Conservation (phyloP, 306 rosid genomes). For the Gynostemma pentaphyllum region DNA sequence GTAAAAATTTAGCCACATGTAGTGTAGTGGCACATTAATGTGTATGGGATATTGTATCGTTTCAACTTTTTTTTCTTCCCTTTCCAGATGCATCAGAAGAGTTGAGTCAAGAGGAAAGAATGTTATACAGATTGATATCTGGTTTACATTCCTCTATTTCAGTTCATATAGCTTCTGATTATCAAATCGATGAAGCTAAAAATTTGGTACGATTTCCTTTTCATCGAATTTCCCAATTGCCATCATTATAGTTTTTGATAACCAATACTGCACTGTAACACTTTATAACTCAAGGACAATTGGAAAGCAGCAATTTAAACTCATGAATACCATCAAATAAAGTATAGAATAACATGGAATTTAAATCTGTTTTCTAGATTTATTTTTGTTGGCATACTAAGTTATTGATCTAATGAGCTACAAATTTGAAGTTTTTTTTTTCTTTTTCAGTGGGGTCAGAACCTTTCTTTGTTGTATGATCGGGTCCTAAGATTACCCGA, state of each 20-base stretch:
- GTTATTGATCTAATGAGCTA: neutral
- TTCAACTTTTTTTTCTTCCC: neutral
- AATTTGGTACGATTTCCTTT: slow-evolving; percentile 38
- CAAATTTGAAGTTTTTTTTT: neutral
- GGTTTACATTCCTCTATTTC: slow-evolving; percentile 98
- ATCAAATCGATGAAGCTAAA: slow-evolving; percentile 59
- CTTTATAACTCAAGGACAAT: neutral
- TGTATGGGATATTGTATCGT: neutral
- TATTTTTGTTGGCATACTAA: neutral
- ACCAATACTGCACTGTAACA: neutral
- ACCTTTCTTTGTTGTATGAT: slow-evolving; percentile 64
- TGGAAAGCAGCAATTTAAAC: neutral
- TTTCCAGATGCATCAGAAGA: slow-evolving; percentile 70
- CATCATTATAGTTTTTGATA: neutral
- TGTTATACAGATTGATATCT: slow-evolving; percentile 89
- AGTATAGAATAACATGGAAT: neutral
- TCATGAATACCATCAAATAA: neutral
- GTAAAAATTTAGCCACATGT: too few relatives aligned
- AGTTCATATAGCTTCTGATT: slow-evolving; percentile 81
- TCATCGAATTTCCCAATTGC: neutral
- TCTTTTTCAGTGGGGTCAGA: slow-evolving; percentile 76
- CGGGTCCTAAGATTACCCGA: slow-evolving; percentile 76
- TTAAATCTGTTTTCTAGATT: neutral
- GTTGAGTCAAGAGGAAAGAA: slow-evolving; percentile 73
- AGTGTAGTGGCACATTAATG: neutral